phyloP scores from a whole-genome alignment of 257 asterid species.

The Asclepias syriaca region DNA sequence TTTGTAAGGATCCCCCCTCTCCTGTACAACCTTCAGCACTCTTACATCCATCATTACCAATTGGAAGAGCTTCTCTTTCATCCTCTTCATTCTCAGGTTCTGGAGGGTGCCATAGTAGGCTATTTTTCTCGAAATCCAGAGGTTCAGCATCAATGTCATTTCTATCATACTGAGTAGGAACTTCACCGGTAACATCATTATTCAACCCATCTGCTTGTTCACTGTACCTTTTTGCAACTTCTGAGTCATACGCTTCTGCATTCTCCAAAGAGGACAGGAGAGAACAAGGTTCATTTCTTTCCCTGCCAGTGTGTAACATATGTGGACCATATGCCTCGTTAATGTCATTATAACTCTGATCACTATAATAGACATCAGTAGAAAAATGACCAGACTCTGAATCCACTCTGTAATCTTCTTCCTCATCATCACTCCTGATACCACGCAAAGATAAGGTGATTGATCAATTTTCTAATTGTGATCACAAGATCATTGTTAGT shows the following conservation, averaged over 20 bases:
- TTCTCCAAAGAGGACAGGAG: conserved; percentile 24
- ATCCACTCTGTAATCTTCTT: conserved; percentile 45
- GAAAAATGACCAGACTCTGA: conserved; percentile 30
- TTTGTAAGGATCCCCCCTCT: conserved; percentile 57
- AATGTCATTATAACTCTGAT: conserved; percentile 29
- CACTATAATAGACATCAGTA: conserved; percentile 30
- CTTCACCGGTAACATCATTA: conserved; percentile 22
- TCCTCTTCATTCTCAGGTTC: conserved; percentile 77
- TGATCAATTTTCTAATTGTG: not conserved
- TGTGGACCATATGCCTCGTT: conserved; percentile 32
- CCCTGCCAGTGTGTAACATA: conserved; percentile 13
- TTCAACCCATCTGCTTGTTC: conserved; percentile 35
- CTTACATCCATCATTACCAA: conserved; percentile 52
- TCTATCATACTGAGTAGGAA: conserved; percentile 26
- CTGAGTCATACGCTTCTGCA: conserved; percentile 32
- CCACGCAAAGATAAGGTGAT: conserved; percentile 19
- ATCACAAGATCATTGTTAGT: not conserved
- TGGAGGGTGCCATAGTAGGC: conserved; percentile 64
- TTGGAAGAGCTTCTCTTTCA: conserved; percentile 41
- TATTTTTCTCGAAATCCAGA: conserved; percentile 60
- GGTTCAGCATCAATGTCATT: conserved; percentile 37
- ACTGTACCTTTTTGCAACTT: conserved; percentile 22
- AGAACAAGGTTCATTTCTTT: conserved; percentile 28
- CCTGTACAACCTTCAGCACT: conserved; percentile 45
- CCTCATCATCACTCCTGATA: conserved; percentile 70